Percentiles rank a stretch among this genome's conserved stretches.
phyloP scores from a whole-genome alignment of 371 early-diverging fungal genomes.

The Circinella umbellata region DNA sequence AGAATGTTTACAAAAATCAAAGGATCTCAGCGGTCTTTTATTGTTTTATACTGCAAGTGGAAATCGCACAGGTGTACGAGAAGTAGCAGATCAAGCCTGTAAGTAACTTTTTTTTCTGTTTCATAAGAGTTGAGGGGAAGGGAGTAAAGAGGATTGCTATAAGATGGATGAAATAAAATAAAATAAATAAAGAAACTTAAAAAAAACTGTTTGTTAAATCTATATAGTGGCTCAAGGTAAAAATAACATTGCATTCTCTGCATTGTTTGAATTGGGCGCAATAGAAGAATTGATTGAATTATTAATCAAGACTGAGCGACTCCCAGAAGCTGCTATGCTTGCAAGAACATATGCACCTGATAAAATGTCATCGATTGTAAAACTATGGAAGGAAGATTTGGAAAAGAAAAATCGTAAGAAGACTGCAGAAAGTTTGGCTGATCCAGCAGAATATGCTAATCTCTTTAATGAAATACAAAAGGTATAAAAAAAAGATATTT shows the following conservation, averaged over 20 bases:
- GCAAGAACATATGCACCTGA: slow-evolving; percentile 90
- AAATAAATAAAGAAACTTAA: too few relatives aligned
- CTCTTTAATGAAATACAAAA: slow-evolving; percentile 78
- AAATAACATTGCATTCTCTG: slow-evolving; percentile 91
- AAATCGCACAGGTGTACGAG: slow-evolving; percentile 74
- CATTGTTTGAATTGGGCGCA: slow-evolving; percentile 76
- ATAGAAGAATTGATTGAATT: slow-evolving; percentile 82
- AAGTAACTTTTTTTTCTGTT: slow-evolving; percentile 14
- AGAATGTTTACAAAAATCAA: slow-evolving; percentile 86
- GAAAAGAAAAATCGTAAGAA: slow-evolving; percentile 72
- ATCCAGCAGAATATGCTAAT: slow-evolving; percentile 82
- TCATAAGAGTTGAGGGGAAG: too few relatives aligned
- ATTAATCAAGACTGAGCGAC: slow-evolving; percentile 82
- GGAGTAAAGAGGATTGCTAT: not conserved
- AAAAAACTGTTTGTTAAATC: not conserved
- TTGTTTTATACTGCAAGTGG: slow-evolving; percentile 90
- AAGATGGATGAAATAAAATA: too few relatives aligned
- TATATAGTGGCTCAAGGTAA: slow-evolving; percentile 70
- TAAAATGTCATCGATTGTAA: slow-evolving; percentile 73
- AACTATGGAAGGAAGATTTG: slow-evolving; percentile 82
- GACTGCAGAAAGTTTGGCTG: slow-evolving; percentile 88
- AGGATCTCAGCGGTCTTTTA: slow-evolving; percentile 88
- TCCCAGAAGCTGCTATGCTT: slow-evolving; percentile 96
- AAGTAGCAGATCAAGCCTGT: slow-evolving; percentile 82
- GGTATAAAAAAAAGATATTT: not conserved